phyloP scores from a whole-genome alignment of 2,329 filamentous ascomycete species.

The Diaporthe capsici region DNA sequence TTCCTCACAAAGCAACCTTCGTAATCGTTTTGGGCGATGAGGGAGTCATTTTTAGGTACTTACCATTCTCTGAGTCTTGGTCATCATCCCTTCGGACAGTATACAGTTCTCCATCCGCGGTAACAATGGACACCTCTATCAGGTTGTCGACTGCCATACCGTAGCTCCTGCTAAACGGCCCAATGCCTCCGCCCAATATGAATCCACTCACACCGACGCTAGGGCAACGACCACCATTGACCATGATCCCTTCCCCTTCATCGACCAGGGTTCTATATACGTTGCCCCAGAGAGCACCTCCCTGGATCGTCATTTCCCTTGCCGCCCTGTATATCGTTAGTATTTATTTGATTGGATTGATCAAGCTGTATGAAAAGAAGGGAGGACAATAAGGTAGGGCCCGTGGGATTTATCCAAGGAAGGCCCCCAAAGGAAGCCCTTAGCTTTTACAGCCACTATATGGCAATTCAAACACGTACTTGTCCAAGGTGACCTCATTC shows the following conservation, averaged over 20 bases:
- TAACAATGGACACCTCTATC: constrained; percentile 52
- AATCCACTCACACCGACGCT: constrained; percentile 57
- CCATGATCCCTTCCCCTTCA: constrained; percentile 42
- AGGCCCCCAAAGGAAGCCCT: no score
- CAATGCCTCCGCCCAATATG: constrained; percentile 54
- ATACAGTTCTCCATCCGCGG: constrained; percentile 45
- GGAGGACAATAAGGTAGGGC: neutral
- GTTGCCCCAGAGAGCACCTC: constrained; percentile 50
- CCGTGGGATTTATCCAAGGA: no score
- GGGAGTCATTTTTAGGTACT: neutral
- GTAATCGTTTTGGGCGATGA: no score
- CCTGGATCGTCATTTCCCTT: constrained; percentile 46
- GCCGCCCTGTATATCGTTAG: neutral
- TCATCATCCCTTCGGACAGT: constrained; percentile 44
- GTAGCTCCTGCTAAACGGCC: constrained; percentile 52
- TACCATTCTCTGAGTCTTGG: constrained; percentile 43
- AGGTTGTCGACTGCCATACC: constrained; percentile 55
- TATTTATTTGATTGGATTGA: rapidly evolving
- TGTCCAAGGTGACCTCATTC: constrained; percentile 48
- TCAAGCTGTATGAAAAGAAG: no score
- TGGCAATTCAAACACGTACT: neutral
- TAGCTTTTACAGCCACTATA: no score
- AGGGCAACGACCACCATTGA: constrained; percentile 53
- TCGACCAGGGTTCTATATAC: constrained; percentile 50
- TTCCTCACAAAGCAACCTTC: neutral